Percentiles rank a stretch among this genome's conserved stretches.
Conservation (phyloP, 352 stramenopile species). For the Pythium apleroticum region DNA sequence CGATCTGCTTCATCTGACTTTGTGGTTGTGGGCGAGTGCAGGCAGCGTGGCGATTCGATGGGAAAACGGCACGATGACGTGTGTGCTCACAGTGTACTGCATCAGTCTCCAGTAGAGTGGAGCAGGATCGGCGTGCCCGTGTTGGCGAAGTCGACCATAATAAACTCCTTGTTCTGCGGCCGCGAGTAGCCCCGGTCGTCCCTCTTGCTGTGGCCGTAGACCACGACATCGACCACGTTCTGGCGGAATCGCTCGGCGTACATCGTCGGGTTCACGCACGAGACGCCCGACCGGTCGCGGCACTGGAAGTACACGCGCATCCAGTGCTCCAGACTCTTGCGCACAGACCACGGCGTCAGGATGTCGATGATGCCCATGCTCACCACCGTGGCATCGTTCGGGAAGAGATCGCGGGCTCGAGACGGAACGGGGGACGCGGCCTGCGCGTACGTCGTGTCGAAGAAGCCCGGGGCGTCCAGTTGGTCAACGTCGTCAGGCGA, state of each 20-base stretch:
- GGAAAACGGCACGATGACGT: constrained; percentile 40
- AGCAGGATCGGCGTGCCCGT: constrained; percentile 31
- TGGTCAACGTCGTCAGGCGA: constrained; percentile 21
- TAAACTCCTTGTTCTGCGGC: constrained; percentile 46
- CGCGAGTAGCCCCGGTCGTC: constrained; percentile 9
- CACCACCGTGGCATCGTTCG: constrained; percentile 72
- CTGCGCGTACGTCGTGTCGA: constrained; percentile 52
- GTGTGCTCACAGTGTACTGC: constrained; percentile 40
- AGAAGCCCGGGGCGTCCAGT: constrained; percentile 29
- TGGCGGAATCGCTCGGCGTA: constrained; percentile 85
- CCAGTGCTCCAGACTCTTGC: constrained; percentile 92
- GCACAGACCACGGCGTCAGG: constrained; percentile 93
- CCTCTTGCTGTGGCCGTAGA: constrained; percentile 53
- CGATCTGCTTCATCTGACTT: constrained; percentile 6
- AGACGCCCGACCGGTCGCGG: constrained; percentile 76
- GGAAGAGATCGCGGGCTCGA: constrained; percentile 38
- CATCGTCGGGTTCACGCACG: constrained; percentile 73
- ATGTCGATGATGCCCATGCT: constrained; percentile 99
- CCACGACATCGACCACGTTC: constrained; percentile 83
- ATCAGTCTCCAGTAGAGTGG: constrained; percentile 38
- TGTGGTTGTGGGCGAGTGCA: constrained; percentile 15
- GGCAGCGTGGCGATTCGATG: constrained; percentile 63
- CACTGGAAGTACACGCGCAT: constrained; percentile 80
- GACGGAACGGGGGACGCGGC: constrained; percentile 42
- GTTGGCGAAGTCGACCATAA: constrained; percentile 85